These are phyloP conservation scores for Hortaea sp. DNA, from an alignment of 2,329 filamentous ascomycete genomes.

Conservation along the genomic window DNA sequence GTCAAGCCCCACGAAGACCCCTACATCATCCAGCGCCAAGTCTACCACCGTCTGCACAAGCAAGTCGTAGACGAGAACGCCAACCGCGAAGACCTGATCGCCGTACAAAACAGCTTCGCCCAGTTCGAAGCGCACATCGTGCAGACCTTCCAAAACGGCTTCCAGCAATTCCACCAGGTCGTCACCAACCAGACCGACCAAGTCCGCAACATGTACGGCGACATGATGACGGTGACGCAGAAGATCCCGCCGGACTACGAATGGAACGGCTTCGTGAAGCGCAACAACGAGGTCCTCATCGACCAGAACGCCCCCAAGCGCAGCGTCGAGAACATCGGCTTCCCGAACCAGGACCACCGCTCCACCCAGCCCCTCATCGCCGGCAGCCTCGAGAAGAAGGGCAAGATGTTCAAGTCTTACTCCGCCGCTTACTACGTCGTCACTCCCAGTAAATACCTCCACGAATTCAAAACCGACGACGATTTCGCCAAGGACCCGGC, in stretches of 20 bases:
- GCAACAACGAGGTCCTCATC: conserved; percentile 62
- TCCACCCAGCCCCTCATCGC: conserved; percentile 77
- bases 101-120: conserved; percentile 82
- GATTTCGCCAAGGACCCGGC: conserved; percentile 59
- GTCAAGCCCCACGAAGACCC: conserved; percentile 69
- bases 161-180: conserved; percentile 75
- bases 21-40: conserved; percentile 73
- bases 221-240: conserved; percentile 70
- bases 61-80: conserved; percentile 95
- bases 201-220: conserved; percentile 67
- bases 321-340: conserved; percentile 61
- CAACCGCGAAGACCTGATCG: conserved; percentile 80
- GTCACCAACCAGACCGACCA: conserved; percentile 73
- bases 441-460: conserved; percentile 76
- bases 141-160: conserved; percentile 67
- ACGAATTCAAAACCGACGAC: conserved; percentile 94
- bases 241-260: conserved; percentile 77
- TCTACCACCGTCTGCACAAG: conserved; percentile 75
- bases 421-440: conserved; percentile 81
- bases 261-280: conserved; percentile 73
- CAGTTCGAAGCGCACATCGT: conserved; percentile 82
- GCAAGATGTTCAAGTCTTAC: conserved; percentile 74
- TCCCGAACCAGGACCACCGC: conserved; percentile 79
- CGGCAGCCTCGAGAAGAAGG: conserved; percentile 82
- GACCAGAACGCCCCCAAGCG: conserved; percentile 67